Percentiles rank a stretch among this genome's conserved stretches.
Evolutionary conservation across 106 monocot species (phyloP).

Genomic region (Iris macrosiphon): DNA sequence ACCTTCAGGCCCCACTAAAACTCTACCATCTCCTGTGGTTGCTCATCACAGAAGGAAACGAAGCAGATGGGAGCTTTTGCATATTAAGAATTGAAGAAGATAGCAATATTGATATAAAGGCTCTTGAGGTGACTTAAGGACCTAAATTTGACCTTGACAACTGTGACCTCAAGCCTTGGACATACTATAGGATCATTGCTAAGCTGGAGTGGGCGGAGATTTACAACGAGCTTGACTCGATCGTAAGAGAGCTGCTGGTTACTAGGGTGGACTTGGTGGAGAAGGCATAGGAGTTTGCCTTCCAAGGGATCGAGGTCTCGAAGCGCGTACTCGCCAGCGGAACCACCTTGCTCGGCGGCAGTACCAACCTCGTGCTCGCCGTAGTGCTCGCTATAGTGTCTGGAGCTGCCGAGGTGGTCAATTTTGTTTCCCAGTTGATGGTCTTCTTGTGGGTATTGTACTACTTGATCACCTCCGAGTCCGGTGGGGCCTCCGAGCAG

Average conservation of each 20-base stretch:
- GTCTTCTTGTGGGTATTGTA: constrained; percentile 69
- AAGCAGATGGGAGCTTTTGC: too few species aligned
- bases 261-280: constrained; percentile 53
- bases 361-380: constrained; percentile 38
- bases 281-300: constrained; percentile 46
- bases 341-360: constrained; percentile 41
- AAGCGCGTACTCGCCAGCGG: constrained; percentile 42
- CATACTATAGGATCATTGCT: too few species aligned
- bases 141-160: too few species aligned
- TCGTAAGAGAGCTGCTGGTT: constrained; percentile 42
- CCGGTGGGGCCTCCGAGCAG: constrained; percentile 57
- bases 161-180: too few species aligned
- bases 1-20: too few species aligned
- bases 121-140: too few species aligned
- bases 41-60: too few species aligned
- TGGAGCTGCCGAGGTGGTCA: constrained; percentile 55
- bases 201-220: constrained; percentile 55
- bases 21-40: too few species aligned
- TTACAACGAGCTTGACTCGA: constrained; percentile 40
- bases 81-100: too few species aligned
- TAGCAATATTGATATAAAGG: too few species aligned
- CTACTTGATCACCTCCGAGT: constrained; percentile 55
- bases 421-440: constrained; percentile 56
- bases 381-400: constrained; percentile 30
- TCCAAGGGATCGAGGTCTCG: constrained; percentile 39